Base-by-base conservation (phyloP, 345 rosid genomes). In the Salix caprea region DNA sequence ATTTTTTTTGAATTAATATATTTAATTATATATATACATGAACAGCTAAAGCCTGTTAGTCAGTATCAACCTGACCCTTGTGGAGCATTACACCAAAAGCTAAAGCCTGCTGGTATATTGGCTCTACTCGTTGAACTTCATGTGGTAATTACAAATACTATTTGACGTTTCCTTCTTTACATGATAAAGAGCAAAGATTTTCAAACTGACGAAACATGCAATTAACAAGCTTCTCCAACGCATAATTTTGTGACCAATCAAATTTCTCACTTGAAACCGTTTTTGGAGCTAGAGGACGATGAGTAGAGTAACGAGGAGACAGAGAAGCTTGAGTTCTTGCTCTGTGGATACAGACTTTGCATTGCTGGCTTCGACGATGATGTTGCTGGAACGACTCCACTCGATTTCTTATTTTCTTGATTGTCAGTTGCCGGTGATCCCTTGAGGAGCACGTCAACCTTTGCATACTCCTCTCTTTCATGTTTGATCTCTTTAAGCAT, bases 401-500 rank as follows among this genome's bases (percentile, higher is more conserved):
- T 74, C 11, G 60, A 67, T 60, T 72, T 76, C 39, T 81, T 86
- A 34, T 76, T 86, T 56, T 77, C 81, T 70, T 78, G 71, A 34
- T 67, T 70, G 66, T 78, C 73, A 54, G 78, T 24, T 44, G 85
- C 82, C 52, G 94, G 89, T 72, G 97, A 86, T 79, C 87, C 92
- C 78, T 92, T 92, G 34, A 94, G 85, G 21, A 88, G 84, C 76
- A 81, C 81, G 69, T 94, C 97, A 60, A 89, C 95, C 82, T 94
- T 94, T 2, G 91, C 91, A 24, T 85, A 85, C 83, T 90, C 97
- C 71, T 91, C 98, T 64, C 88, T 86, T 65, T 92, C 98, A 46
- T 89, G 94, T 68, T 89, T 95, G 52, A 95, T 93, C 90, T 95
- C 99, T 79, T 90, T 90, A 58, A 95, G 92, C 99, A 95, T 93